Conservation (phyloP, 768 basidiomycete species). For the Trametes meyenii region DNA sequence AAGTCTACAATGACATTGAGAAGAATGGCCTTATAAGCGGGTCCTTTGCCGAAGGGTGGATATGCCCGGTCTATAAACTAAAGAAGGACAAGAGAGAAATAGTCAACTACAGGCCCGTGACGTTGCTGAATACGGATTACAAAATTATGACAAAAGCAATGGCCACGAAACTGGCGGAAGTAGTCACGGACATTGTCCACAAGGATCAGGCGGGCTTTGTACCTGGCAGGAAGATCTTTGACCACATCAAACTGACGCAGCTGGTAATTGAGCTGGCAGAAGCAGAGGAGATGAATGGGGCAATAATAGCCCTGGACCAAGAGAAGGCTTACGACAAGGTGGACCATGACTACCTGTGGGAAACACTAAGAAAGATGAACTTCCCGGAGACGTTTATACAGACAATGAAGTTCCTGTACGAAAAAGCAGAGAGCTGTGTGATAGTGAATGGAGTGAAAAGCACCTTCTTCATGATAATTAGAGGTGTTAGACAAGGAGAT, state of each 20-base stretch:
- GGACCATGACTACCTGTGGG: conserved; percentile 21
- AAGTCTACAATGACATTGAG: conserved; percentile 9
- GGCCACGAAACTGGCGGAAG: conserved; percentile 17
- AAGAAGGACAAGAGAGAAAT: conserved; percentile 12
- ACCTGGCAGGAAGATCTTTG: conserved; percentile 31
- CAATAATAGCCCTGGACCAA: conserved; percentile 1
- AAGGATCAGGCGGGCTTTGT: conserved; percentile 45
- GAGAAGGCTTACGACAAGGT: background rate
- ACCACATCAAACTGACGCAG: conserved; percentile 37
- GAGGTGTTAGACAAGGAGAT: conserved; percentile 43
- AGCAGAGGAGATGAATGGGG: conserved; percentile 14
- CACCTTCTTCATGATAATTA: conserved; percentile 27
- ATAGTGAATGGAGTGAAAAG: conserved; percentile 39
- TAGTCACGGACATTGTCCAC: conserved; percentile 32
- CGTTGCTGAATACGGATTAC: conserved; percentile 30
- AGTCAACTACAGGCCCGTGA: conserved; percentile 26
- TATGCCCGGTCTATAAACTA: conserved; percentile 47
- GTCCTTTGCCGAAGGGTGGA: conserved; percentile 36
- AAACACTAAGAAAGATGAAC: conserved; percentile 1
- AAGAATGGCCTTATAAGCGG: background rate
- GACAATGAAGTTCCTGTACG: conserved; percentile 30
- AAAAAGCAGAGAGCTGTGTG: conserved; percentile 32
- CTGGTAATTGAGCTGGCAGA: conserved; percentile 20
- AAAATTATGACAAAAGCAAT: conserved; percentile 31
- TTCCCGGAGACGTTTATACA: conserved; percentile 27